These are phyloP conservation scores for Coriolopsis trogii DNA, from an alignment of 1,284 basidiomycete species.

Conservation along the genomic window DNA sequence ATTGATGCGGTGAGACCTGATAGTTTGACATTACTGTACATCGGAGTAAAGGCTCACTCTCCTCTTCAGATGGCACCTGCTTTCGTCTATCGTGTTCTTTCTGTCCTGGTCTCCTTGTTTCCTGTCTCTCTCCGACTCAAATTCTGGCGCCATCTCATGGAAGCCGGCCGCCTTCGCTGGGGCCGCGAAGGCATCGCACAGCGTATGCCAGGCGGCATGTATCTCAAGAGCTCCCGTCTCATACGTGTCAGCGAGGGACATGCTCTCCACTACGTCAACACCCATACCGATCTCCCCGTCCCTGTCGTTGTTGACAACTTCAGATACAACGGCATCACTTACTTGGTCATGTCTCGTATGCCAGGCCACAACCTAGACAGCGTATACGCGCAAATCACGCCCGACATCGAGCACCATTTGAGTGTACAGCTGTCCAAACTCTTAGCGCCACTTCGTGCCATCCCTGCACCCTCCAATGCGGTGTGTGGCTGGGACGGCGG, in stretches of 20 bases:
- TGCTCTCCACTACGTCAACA: slow-evolving; percentile 6
- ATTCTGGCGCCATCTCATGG: not conserved
- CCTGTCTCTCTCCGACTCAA: not conserved
- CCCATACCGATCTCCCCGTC: slow-evolving; percentile 1
- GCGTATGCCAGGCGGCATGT: slow-evolving; percentile 12
- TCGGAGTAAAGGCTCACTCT: not conserved
- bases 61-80: not conserved
- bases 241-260: slow-evolving; percentile 6
- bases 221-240: slow-evolving; percentile 1
- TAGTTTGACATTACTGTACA: too few relatives aligned
- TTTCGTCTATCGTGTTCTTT: not conserved
- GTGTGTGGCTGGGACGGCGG: slow-evolving; percentile 15
- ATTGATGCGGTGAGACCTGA: too few relatives aligned
- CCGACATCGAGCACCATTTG: slow-evolving; percentile 5
- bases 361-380: not conserved
- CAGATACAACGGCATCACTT: not conserved
- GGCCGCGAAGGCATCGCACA: slow-evolving; percentile 1
- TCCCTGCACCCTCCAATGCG: slow-evolving; percentile 2
- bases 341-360: slow-evolving; percentile 3
- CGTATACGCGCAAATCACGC: not conserved
- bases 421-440: slow-evolving; percentile 8
- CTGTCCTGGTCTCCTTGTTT: not conserved
- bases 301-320: slow-evolving; percentile 14
- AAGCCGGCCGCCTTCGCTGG: slow-evolving; percentile 1
- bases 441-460: slow-evolving; percentile 11